Base-by-base conservation (phyloP, 345 rosid species). In the Gossypium anomalum region DNA sequence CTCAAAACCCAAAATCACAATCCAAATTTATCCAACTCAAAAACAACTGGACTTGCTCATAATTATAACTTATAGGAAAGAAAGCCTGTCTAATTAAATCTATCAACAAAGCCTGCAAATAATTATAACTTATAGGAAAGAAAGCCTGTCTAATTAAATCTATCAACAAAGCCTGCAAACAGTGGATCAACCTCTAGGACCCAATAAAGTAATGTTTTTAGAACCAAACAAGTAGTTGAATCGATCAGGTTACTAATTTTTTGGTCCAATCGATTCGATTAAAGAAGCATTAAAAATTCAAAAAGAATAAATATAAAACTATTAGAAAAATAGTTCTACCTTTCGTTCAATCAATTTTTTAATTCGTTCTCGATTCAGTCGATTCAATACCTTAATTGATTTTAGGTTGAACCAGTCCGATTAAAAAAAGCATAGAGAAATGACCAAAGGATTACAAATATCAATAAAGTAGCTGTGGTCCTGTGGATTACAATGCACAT, bases 201-300 rank as follows among this genome's bases (percentile, higher is more conserved):
- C 11, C n/a, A 14, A 29, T 4, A 34, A 34, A 34, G 41, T 34
- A 34, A 34, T 5, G 5, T 5, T 34, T 5, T 34, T 34, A 34
- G 1, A 34, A 34, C 1, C 7, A 1, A 34, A 34, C 0, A 1
- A 34, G 41, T 34, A 34, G 41, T 34, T 1, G 0, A 34, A 34
- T 7, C 1, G 0, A 34, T 34, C 0, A 34, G 0, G 41, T 5
- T 0, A 34, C 0, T 0, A 5, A 5, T 34, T 34, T 34, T 34
- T 34, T 1, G 7, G 0, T 34, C 0, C 0, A 34, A 34, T 0
- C 41, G 1, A 0, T 34, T 34, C 0, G 7, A 4, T 34, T 34
- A 34, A 34, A 34, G 1, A 34, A 34, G 1, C 0, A 34, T 34
- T 34, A 34, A 34, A 34, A 34, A 5, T 34, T 34, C 6, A 4